Evolutionary conservation across 768 basidiomycete species (phyloP).

Genomic region (Xerocomus brunneocitrinus): DNA sequence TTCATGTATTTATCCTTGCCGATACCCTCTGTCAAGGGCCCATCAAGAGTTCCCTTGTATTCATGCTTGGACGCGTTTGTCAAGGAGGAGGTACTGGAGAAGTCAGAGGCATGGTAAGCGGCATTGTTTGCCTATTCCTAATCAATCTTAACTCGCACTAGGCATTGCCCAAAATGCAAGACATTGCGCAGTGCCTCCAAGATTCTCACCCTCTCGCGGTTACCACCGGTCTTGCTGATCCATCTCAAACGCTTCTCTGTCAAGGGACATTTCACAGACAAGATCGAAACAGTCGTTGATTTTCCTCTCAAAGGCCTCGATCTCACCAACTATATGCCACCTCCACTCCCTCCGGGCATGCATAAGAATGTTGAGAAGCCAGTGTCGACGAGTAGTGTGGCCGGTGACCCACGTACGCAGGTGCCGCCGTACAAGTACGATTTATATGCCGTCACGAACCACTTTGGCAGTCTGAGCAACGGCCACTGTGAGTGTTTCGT

Average conservation of each 20-base stretch:
- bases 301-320: conserved; percentile 69
- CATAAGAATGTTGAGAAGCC: conserved; percentile 47
- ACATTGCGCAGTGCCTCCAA: conserved; percentile 81
- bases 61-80: conserved; percentile 89
- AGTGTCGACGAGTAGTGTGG: conserved; percentile 5
- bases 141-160: conserved; percentile 27
- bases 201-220: conserved; percentile 81
- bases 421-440: conserved; percentile 91
- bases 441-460: conserved; percentile 93
- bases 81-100: conserved; percentile 84
- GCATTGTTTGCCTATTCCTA: not conserved
- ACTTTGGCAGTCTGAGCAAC: conserved; percentile 88
- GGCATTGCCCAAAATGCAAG: conserved; percentile 96
- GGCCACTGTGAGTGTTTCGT: conserved; percentile 78
- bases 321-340: conserved; percentile 81
- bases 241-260: conserved; percentile 91
- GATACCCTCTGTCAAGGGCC: conserved; percentile 62
- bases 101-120: conserved; percentile 87
- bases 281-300: conserved; percentile 92
- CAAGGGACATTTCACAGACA: conserved; percentile 90
- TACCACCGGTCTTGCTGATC: conserved; percentile 89
- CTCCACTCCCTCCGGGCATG: conserved; percentile 63
- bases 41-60: conserved; percentile 61
- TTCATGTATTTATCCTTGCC: conserved; percentile 95
- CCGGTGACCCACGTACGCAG: conserved; percentile 76